Evolutionary conservation across 2,329 filamentous ascomycete species (phyloP), one percentile per base, ranked within the genome.

Genomic region (Dactylellina leptospora): DNA sequence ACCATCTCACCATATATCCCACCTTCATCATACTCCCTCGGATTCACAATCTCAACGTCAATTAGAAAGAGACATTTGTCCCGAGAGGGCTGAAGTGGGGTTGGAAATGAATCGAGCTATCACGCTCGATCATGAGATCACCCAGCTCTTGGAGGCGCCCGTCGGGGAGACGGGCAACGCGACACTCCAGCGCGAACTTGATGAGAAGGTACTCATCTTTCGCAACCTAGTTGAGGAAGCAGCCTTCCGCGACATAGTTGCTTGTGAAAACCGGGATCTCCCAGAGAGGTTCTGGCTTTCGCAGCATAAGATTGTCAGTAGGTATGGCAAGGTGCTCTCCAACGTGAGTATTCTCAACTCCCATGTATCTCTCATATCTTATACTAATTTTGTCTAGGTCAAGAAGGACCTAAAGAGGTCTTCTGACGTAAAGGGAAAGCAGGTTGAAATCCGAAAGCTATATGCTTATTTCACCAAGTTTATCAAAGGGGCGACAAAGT

Each of bases 401-500:
- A n/a, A 18, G 20, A 62, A 54, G 28, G 61, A 54, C 11, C 13
- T 16, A 6, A 40, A 40, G 36, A 40, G 18, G 36, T n/a, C 36
- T 4, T 11, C 36, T 9, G 36, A 16, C 36, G 76, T 77, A 48
- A 78, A 75, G 69, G 83, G 83, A 60, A 82, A 85, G 71, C 82
- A 83, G 3, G 86, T 89, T 10, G 84, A 87, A 80, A 87, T 87
- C 77, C 87, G 93, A 74, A 95, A 92, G 80, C 83, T 93, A 54
- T 89, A 91, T 79, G 93, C 90, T 80, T 85, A 88, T 74, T 97
- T 96, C 79, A 83, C 89, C 64, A 86, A 87, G 75, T 97, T 96
- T 79, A 87, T 97, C 76, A 96, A 93, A 80, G 89, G 88, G 48
- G 90, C 92, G 75, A 91, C 95, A 80, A 87, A 87, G 77, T 97